These are phyloP conservation scores for Colletotrichum agaves DNA, from an alignment of 2,329 filamentous ascomycete species.

Conservation along the genomic window DNA sequence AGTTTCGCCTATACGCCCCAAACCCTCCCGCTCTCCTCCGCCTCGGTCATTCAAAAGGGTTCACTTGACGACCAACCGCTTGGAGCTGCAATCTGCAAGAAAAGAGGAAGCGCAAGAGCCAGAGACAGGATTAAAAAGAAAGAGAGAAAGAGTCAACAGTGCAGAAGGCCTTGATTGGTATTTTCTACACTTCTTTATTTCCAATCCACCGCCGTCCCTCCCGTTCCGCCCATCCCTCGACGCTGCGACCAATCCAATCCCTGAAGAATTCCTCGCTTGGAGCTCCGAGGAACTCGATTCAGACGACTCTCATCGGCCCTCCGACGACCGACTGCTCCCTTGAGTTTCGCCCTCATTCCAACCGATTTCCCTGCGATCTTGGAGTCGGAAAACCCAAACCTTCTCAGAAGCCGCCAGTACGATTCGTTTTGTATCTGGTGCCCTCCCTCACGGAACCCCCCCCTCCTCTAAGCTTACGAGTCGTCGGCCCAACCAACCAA, in stretches of 20 bases:
- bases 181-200: slow-evolving; percentile 45
- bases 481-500: neutral
- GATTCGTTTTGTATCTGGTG: slow-evolving; percentile 22
- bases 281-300: slow-evolving; percentile 55
- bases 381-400: slow-evolving; percentile 39
- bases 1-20: slow-evolving; percentile 7
- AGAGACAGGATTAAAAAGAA: slow-evolving; percentile 39
- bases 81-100: slow-evolving; percentile 27
- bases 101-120: slow-evolving; percentile 23
- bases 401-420: slow-evolving; percentile 9
- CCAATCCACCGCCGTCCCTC: slow-evolving; percentile 19
- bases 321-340: slow-evolving; percentile 48
- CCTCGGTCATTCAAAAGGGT: slow-evolving; percentile 24
- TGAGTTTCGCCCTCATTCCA: slow-evolving; percentile 45
- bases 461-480: neutral
- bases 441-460: slow-evolving; percentile 1
- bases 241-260: slow-evolving; percentile 30
- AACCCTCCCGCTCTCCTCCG: slow-evolving; percentile 23
- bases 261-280: slow-evolving; percentile 55
- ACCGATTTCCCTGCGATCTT: slow-evolving; percentile 26
- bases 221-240: slow-evolving; percentile 29
- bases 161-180: slow-evolving; percentile 53
- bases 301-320: slow-evolving; percentile 42
- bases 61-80: slow-evolving; percentile 29
- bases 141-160: slow-evolving; percentile 45